Conservation (phyloP, 441 rosid genomes). For the Aquilaria agallochum region DNA sequence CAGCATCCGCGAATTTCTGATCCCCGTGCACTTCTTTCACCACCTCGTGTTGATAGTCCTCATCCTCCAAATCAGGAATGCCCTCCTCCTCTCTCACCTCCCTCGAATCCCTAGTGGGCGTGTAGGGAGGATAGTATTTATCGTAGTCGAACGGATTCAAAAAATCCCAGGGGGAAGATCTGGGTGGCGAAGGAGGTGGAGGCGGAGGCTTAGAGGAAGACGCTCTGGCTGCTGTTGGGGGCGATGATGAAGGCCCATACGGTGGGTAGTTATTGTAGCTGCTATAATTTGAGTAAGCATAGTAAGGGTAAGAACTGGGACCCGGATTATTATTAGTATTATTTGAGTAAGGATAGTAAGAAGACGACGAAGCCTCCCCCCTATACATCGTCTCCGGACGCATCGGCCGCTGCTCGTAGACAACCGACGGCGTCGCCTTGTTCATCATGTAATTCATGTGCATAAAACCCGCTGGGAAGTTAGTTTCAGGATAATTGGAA, state of each 20-base stretch:
- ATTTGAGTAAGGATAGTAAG: constrained; percentile 28
- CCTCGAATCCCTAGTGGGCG: constrained; percentile 65
- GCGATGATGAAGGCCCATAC: constrained; percentile 32
- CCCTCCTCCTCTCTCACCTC: constrained; percentile 92
- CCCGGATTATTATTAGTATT: constrained; percentile 17
- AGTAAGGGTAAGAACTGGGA: constrained; percentile 24
- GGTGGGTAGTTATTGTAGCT: constrained; percentile 23
- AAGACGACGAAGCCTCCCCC: constrained; percentile 64
- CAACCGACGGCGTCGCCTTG: constrained; percentile 44
- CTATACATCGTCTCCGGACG: constrained; percentile 41
- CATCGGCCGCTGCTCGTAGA: constrained; percentile 61
- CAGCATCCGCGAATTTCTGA: constrained; percentile 32
- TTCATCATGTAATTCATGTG: constrained; percentile 84
- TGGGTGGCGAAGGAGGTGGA: constrained; percentile 80
- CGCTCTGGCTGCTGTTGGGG: constrained; percentile 20
- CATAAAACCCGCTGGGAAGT: constrained; percentile 27
- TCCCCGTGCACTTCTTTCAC: constrained; percentile 67
- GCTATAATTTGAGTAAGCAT: constrained; percentile 28
- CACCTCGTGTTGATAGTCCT: constrained; percentile 55
- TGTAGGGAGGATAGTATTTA: constrained; percentile 35
- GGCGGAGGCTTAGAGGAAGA: constrained; percentile 60
- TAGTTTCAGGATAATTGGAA: constrained; percentile 23
- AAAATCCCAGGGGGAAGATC: constrained; percentile 73
- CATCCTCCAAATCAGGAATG: constrained; percentile 94
- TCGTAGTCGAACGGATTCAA: constrained; percentile 61